Conservation (phyloP, 2,329 filamentous ascomycete genomes). For the Aspergillus brunneoviolaceus region DNA sequence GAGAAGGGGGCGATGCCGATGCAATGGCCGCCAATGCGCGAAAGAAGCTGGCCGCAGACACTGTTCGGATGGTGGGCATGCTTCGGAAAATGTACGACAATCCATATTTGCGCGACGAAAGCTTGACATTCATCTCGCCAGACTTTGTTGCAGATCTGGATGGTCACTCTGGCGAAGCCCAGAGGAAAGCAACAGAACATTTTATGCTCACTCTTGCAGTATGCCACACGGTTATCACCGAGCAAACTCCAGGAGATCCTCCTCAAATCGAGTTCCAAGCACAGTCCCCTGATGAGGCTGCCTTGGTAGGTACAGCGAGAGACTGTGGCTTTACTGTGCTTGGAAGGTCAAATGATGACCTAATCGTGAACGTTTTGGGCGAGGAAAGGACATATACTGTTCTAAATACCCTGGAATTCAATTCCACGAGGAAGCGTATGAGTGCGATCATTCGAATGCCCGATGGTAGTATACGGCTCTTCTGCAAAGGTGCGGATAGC, state of each 20-base stretch:
- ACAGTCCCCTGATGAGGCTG: slow-evolving; percentile 94
- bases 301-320: slow-evolving; percentile 86
- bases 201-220: slow-evolving; percentile 95
- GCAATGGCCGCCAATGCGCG: slow-evolving; percentile 71
- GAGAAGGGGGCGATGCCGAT: slow-evolving; percentile 82
- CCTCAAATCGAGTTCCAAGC: slow-evolving; percentile 94
- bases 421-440: slow-evolving; percentile 95
- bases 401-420: slow-evolving; percentile 95
- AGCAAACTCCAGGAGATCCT: slow-evolving; percentile 82
- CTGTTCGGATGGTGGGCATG: slow-evolving; percentile 66
- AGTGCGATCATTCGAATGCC: slow-evolving; percentile 96
- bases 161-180: slow-evolving; percentile 72
- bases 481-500: slow-evolving; percentile 97
- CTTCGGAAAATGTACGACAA: slow-evolving; percentile 81
- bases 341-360: slow-evolving; percentile 73
- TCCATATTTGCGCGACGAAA: slow-evolving; percentile 84
- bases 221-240: slow-evolving; percentile 95
- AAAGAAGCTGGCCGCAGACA: slow-evolving; percentile 76
- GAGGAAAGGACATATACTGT: slow-evolving; percentile 82
- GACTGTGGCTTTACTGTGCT: slow-evolving; percentile 95
- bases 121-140: slow-evolving; percentile 87
- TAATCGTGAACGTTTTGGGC: slow-evolving; percentile 83
- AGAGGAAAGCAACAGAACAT: slow-evolving; percentile 74
- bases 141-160: slow-evolving; percentile 82
- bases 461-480: slow-evolving; percentile 80